Evolutionary conservation across 208 protist species (phyloP).

Genomic region (Endotrypanum monterogeii): DNA sequence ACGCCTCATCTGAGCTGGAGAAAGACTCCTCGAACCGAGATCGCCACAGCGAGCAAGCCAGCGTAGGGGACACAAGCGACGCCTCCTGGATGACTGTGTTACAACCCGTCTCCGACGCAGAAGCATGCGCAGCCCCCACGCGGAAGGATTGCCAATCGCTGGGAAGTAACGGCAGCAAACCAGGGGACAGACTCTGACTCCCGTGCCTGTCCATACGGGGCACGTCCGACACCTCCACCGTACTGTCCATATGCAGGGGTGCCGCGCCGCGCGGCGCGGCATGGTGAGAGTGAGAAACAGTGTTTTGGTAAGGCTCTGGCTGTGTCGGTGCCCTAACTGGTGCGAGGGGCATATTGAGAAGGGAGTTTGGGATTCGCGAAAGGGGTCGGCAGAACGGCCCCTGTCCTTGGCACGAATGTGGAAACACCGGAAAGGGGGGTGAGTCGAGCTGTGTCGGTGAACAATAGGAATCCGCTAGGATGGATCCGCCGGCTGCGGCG

Average conservation of each 20-base stretch:
- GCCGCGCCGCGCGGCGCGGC: not conserved
- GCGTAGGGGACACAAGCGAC: slow-evolving; percentile 27
- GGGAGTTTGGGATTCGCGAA: not conserved
- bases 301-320: not conserved
- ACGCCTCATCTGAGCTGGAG: not conserved
- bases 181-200: not conserved
- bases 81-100: not conserved
- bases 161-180: not conserved
- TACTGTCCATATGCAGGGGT: not conserved
- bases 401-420: not conserved
- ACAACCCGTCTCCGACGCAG: slow-evolving; percentile 3
- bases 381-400: not conserved
- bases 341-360: not conserved
- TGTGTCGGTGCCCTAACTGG: not conserved
- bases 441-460: slow-evolving; percentile 17
- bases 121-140: not conserved
- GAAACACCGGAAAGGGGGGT: not conserved
- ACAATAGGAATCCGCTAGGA: slow-evolving; percentile 14
- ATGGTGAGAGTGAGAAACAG: not conserved
- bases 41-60: slow-evolving; percentile 13
- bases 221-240: not conserved
- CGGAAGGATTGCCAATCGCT: not conserved
- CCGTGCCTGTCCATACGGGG: not conserved
- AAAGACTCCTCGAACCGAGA: slow-evolving; percentile 14
- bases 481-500: not conserved